Evolutionary conservation across 345 rosid species (phyloP), one percentile per base, ranked within the genome.

Genomic region (Murraya paniculata): DNA sequence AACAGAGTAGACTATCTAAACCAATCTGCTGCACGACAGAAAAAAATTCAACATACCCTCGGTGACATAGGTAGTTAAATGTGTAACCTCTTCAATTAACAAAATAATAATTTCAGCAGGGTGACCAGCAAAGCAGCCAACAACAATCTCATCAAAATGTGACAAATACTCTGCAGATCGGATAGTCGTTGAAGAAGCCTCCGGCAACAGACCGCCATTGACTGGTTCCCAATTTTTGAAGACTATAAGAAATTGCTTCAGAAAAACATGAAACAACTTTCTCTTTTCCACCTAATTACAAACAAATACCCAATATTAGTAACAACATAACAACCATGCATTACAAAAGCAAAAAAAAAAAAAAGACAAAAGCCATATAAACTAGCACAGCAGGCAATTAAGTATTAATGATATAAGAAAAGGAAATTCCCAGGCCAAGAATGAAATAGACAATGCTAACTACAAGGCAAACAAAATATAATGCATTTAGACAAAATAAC

Each of bases 121-220:
- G 82, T 91, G 95, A 70, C 92, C 95, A n/a, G 76, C 81, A 64
- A 79, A 85, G 85, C 93, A 91, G 55, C 93, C 95, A 76, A 85
- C 77, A 61, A 85, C 80, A 6, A 81, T 64, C 66, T 84, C 87
- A 77, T 79, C 79, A 28, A 36, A 50, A 30, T 38, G 74, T 66
- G 75, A 64, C 27, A 73, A 74, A 77, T 83, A 74, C 71, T 88
- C 93, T 59, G 76, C 27, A 4, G 78, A 65, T 70, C 79, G 89
- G 58, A 72, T 77, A 77, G 80, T 64, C 21, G 55, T 64, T 73
- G 88, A 73, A 72, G 82, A 73, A 74, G 80, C 81, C 78, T 86
- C 93, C 22, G 80, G 73, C 76, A 84, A 71, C 70, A 78, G 88
- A 74, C 84, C 85, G 66, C 82, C 77, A 79, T 83, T 71, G 69